Percentiles rank a stretch among this genome's conserved stretches.
Conservation (phyloP, 2,329 filamentous ascomycete species). For the Fusarium pilosicola region DNA sequence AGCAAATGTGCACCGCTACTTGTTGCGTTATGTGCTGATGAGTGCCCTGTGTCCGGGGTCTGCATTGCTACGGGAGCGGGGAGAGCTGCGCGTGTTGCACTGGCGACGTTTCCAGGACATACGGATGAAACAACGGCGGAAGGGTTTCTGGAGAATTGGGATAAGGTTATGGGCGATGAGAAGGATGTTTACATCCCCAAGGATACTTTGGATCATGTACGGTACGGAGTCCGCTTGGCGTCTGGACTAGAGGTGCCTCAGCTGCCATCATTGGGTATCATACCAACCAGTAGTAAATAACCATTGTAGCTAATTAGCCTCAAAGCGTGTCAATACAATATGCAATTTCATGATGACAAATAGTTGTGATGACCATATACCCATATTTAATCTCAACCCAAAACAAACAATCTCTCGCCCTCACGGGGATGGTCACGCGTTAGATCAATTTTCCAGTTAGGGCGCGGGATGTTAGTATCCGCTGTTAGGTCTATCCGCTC, state of each 20-base stretch:
- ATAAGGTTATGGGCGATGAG: conserved; percentile 21
- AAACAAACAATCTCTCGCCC: background rate
- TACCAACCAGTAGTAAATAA: background rate
- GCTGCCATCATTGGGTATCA: background rate
- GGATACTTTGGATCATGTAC: conserved; percentile 28
- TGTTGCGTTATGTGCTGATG: conserved; percentile 21
- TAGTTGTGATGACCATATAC: background rate
- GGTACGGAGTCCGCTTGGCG: conserved; percentile 17
- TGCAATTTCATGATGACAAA: background rate
- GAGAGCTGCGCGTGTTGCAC: conserved; percentile 24
- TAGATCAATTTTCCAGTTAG: background rate
- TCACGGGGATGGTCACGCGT: background rate
- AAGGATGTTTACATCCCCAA: conserved; percentile 32
- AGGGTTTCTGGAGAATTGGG: conserved; percentile 27
- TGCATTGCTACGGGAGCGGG: conserved; percentile 21
- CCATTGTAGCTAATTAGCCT: background rate
- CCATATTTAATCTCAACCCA: background rate
- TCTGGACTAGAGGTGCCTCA: conserved; percentile 6
- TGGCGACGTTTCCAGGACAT: conserved; percentile 34
- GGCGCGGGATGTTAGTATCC: too few species aligned
- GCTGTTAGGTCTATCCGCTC: background rate
- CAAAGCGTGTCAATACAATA: background rate
- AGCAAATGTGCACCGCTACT: conserved; percentile 21
- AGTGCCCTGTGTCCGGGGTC: conserved; percentile 34
- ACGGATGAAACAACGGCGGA: conserved; percentile 13